These are phyloP conservation scores for Trametes pubescens DNA, from an alignment of 1,284 basidiomycete species.

Conservation along the genomic window DNA sequence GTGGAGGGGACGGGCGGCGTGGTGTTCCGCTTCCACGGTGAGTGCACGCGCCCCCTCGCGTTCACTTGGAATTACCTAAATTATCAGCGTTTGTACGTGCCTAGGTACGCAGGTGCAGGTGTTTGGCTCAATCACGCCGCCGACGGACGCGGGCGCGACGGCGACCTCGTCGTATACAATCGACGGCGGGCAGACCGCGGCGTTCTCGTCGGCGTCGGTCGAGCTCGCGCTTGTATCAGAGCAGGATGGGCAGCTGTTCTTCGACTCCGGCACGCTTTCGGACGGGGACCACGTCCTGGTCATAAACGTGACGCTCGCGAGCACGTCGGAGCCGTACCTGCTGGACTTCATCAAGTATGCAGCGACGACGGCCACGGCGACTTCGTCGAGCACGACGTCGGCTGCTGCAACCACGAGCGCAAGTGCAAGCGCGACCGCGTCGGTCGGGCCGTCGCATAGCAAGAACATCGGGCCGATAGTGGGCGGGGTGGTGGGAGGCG, in stretches of 20 bases:
- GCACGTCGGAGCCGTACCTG: slow-evolving; percentile 19
- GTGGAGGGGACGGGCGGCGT: slow-evolving; percentile 17
- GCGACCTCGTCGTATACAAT: slow-evolving; percentile 19
- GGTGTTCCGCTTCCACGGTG: slow-evolving; percentile 24
- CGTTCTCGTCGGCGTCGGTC: slow-evolving; percentile 17
- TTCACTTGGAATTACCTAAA: not conserved
- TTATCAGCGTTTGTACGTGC: too few relatives aligned
- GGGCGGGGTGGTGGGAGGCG: slow-evolving; percentile 22
- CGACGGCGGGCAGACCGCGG: slow-evolving; percentile 11
- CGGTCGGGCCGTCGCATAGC: slow-evolving; percentile 5
- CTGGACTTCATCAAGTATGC: slow-evolving; percentile 23
- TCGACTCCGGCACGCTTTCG: slow-evolving; percentile 21
- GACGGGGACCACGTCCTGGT: slow-evolving; percentile 16
- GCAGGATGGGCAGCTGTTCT: slow-evolving; percentile 20
- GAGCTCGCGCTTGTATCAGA: slow-evolving; percentile 8
- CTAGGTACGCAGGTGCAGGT: slow-evolving; percentile 25
- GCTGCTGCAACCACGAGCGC: slow-evolving; percentile 1
- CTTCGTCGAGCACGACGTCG: not conserved
- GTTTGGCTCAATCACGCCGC: slow-evolving; percentile 19
- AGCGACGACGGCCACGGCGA: slow-evolving; percentile 10
- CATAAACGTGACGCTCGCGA: slow-evolving; percentile 22
- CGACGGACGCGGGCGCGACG: slow-evolving; percentile 15
- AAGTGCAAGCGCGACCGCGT: slow-evolving; percentile 3
- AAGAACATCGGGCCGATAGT: slow-evolving; percentile 24
- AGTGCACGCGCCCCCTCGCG: not conserved